phyloP scores from a whole-genome alignment of 148 eudicot species.

The Camellia lanceoleosa region DNA sequence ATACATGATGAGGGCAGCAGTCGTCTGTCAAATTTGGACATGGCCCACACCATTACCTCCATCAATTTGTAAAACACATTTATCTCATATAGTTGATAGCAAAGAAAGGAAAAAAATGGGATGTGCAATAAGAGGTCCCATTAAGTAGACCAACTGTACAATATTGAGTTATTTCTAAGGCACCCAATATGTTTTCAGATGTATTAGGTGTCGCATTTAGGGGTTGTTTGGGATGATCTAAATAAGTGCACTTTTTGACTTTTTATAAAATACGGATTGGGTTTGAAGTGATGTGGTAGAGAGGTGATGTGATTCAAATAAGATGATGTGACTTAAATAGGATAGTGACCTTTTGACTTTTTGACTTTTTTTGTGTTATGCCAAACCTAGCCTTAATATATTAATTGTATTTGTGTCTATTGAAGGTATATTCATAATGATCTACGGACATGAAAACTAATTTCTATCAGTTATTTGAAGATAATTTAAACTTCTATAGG shows the following conservation, averaged over 20 bases:
- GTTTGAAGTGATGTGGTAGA: no score
- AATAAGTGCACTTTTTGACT: no score
- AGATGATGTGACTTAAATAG: no score
- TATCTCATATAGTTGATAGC: not conserved
- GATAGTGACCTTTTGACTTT: no score
- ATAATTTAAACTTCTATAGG: not conserved
- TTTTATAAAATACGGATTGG: no score
- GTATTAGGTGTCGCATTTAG: no score
- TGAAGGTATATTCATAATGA: not conserved
- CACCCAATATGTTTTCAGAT: not conserved
- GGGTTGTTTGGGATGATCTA: no score
- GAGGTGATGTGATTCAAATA: no score
- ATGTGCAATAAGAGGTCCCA: not conserved
- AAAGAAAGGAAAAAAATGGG: not conserved
- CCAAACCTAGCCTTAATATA: no score
- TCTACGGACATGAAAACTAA: not conserved
- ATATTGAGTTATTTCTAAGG: not conserved
- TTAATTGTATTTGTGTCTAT: no score
- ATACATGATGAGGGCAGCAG: not conserved
- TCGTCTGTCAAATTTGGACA: not conserved
- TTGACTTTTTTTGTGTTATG: no score
- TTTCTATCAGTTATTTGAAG: not conserved
- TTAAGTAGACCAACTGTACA: no score
- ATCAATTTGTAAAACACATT: not conserved
- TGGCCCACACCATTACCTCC: not conserved